These are phyloP conservation scores for Fusarium chlamydosporum DNA, from an alignment of 2,329 filamentous ascomycete species.

Conservation along the genomic window DNA sequence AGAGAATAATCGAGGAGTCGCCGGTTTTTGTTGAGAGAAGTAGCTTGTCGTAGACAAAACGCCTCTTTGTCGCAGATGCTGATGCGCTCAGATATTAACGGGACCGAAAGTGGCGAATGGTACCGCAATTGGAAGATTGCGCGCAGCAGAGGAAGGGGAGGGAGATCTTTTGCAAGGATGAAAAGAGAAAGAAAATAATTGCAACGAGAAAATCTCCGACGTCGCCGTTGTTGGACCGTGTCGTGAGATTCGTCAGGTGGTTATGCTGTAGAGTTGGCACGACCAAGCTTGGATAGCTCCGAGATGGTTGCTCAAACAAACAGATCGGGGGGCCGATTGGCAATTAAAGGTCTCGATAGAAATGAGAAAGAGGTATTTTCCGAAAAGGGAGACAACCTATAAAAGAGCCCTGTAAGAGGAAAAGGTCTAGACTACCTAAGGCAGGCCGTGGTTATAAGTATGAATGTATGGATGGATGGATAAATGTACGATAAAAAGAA, in stretches of 20 bases:
- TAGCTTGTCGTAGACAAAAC: constrained; percentile 47
- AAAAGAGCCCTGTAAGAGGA: constrained; percentile 34
- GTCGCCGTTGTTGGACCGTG: constrained; percentile 37
- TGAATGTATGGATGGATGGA: constrained; percentile 28
- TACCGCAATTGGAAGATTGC: constrained; percentile 29
- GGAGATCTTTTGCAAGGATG: constrained; percentile 14
- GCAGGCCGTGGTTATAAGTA: constrained; percentile 25
- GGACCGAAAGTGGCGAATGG: constrained; percentile 34
- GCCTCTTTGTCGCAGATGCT: constrained; percentile 52
- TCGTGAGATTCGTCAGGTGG: constrained; percentile 50
- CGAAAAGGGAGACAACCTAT: constrained; percentile 31
- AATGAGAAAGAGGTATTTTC: constrained; percentile 25
- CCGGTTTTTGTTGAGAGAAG: constrained; percentile 42
- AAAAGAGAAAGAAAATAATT: constrained; percentile 8
- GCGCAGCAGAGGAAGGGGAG: constrained; percentile 9
- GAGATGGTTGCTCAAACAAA: constrained; percentile 37
- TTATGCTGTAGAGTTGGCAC: constrained; percentile 38
- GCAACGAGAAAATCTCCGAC: constrained; percentile 41
- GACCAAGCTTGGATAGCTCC: constrained; percentile 48
- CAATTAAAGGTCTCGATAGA: constrained; percentile 13
- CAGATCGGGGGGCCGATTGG: constrained; percentile 13
- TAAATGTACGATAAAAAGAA: constrained; percentile 21
- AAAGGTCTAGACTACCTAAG: constrained; percentile 31
- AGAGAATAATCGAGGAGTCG: constrained; percentile 13
- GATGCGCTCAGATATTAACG: constrained; percentile 45